Percentiles rank a stretch among this genome's conserved stretches.
phyloP scores from a whole-genome alignment of 768 basidiomycete species.

The Nidula microcarpa region DNA sequence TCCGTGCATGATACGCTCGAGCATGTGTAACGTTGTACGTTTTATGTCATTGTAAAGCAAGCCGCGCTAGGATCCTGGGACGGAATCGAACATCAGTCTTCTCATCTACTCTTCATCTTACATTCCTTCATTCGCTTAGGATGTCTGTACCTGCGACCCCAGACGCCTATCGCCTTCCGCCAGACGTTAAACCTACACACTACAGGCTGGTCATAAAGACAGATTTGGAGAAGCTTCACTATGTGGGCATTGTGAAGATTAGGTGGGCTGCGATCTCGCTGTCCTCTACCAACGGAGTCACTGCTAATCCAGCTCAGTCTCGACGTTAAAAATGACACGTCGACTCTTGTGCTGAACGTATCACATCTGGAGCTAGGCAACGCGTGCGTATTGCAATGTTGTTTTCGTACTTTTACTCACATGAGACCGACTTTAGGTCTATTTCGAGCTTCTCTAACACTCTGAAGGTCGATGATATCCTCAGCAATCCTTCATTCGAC shows the following conservation, averaged over 20 bases:
- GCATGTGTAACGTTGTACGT: too few species aligned
- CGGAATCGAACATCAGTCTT: too few species aligned
- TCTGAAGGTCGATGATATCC: slow-evolving; percentile 40
- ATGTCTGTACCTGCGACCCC: too few species aligned
- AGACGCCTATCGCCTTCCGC: slow-evolving; percentile 60
- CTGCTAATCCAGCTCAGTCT: slow-evolving; percentile 36
- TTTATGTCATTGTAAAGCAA: too few species aligned
- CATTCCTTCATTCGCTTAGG: too few species aligned
- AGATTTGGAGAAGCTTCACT: slow-evolving; percentile 74
- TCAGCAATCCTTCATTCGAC: too few species aligned
- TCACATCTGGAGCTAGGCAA: slow-evolving; percentile 54
- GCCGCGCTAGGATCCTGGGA: too few species aligned
- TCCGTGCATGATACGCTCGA: too few species aligned
- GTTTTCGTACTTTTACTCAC: too few species aligned
- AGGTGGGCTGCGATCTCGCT: slow-evolving; percentile 36
- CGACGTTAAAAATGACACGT: slow-evolving; percentile 59
- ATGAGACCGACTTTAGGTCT: not conserved
- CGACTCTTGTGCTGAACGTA: slow-evolving; percentile 62
- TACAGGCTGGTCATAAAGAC: slow-evolving; percentile 80
- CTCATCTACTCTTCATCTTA: too few species aligned
- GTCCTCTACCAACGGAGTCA: too few species aligned
- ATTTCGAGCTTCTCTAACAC: slow-evolving; percentile 53
- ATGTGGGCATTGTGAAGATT: slow-evolving; percentile 74
- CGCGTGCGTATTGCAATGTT: slow-evolving; percentile 23
- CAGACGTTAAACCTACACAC: slow-evolving; percentile 64